Base-by-base conservation (phyloP, 345 rosid genomes). In the Salix purpurea region DNA sequence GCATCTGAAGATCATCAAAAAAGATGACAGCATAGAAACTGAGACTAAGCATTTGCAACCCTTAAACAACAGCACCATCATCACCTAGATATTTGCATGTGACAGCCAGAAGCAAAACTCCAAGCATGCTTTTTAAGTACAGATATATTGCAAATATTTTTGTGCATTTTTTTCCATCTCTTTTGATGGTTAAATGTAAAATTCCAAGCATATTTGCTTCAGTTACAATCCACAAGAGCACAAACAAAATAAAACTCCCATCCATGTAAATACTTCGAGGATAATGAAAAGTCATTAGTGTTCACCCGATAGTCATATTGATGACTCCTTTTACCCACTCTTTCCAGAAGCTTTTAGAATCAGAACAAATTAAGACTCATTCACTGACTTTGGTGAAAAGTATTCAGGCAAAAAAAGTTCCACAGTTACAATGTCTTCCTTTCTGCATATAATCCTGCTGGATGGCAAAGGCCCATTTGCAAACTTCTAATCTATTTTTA, bases 371-470 rank as follows among this genome's bases (percentile, higher is more conserved):
- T 14, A 46, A 46, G 16, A 46, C 14, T 73, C 62, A 26, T 10
- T 14, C 14, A 71, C 52, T 61, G 30, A 76, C 65, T 44, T 67
- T 15, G 46, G 46, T 4, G 52, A 46, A 4, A 46, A 46, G 19
- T 46, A 46, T 46, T 1, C 39, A 60, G 32, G 46, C 32, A 10
- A 60, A 19, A 61, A 5, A n/a, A 40, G 42, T 54, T 68, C 42
- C 18, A 46, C 14, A 14, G 32, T 15, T 15, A 40, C 13, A 15
- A 39, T 75, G 54, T 67, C 39, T 39, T 69, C 61, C 28, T 26
- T 68, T 68, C 71, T 76, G 72, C 72, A 58, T 9, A 70, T 6
- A 36, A 56, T 39, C 67, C 74, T 58, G 77, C 50, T 73, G 40
- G 52, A 36, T 67, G 58, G 14, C 18, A 60, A 62, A 36, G 48